Base-by-base conservation (phyloP, 148 eudicot genomes). In the Limonium bicolor region DNA sequence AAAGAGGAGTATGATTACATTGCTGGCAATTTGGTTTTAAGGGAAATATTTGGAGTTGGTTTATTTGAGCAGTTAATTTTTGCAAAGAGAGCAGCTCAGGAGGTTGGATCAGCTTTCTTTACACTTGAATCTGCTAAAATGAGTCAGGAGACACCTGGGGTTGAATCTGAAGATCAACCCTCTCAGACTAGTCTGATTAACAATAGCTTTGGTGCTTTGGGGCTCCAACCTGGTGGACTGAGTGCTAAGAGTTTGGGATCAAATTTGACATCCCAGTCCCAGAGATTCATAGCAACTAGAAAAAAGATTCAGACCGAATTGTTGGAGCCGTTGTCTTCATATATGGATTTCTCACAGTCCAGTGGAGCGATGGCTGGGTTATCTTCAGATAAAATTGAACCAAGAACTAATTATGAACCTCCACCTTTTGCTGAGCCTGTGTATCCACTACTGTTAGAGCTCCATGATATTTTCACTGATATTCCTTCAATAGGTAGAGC, bases 21-120 rank as follows among this genome's bases (percentile, higher is more conserved):
- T 54, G 99, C 99, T 10, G 93, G 88, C 31, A 70, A 65, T 47
- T 55, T 92, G 72, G 82, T 92, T 6, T 55, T 92, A 58, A 81
- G 60, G 48, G 95, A 81, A 68, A 85, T 92, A 40, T 92, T 92
- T 36, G 99, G 94, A 48, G 72, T 78, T 62, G 65, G 82, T 11
- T 72, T 78, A 39, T 55, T 76, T 45, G 76, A 72, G 28, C 95
- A 85, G 59, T 66, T 92, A 22, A 27, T 54, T 45, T 71, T 67
- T 10, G 95, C 95, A 7, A 92, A 78, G 61, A 67, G 57, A 52
- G 63, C 60, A 22, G 88, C 95, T 1, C 62, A 69, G 35, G 88
- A 92, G 58, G 64, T 81, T 40, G 99, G 99, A 24, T 78, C 83
- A 6, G 60, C 82, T 2, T 92, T 81, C 51, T 61, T 68, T 19